These are phyloP conservation scores for Mycena rosella DNA, from an alignment of 768 basidiomycete species.

Conservation along the genomic window DNA sequence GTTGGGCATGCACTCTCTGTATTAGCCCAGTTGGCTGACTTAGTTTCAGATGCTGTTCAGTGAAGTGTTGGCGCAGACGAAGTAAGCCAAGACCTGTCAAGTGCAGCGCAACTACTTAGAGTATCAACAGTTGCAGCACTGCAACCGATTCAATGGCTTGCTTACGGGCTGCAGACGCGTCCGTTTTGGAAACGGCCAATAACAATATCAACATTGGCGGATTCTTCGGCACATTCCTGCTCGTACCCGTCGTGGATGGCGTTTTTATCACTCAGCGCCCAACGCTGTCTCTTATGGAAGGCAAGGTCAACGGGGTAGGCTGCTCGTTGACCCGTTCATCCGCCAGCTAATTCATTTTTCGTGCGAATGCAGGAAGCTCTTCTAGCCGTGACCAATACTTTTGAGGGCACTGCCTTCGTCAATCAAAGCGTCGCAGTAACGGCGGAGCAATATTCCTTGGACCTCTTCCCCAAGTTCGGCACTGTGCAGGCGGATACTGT, in stretches of 20 bases:
- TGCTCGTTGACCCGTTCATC: not conserved
- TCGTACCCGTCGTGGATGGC: slow-evolving; percentile 53
- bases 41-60: slow-evolving; percentile 36
- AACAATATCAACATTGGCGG: slow-evolving; percentile 38
- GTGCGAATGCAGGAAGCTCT: slow-evolving; percentile 38
- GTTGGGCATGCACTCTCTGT: not conserved
- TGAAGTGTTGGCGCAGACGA: slow-evolving; percentile 38
- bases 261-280: slow-evolving; percentile 50
- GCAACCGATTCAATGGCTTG: slow-evolving; percentile 30
- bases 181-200: slow-evolving; percentile 44
- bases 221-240: slow-evolving; percentile 47
- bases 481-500: slow-evolving; percentile 24
- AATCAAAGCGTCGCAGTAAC: slow-evolving; percentile 32
- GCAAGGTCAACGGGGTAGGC: slow-evolving; percentile 49
- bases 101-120: not conserved
- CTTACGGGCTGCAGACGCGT: too few species aligned
- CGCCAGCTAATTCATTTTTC: too few species aligned
- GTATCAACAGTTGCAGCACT: slow-evolving; percentile 37
- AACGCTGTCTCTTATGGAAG: slow-evolving; percentile 43
- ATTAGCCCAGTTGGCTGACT: not conserved
- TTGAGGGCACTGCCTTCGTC: slow-evolving; percentile 49
- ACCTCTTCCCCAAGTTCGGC: slow-evolving; percentile 42
- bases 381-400: slow-evolving; percentile 43
- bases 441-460: slow-evolving; percentile 37
- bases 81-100: slow-evolving; percentile 25